Conservation (phyloP, 176 grass and related monocot species). For the Oryza meridionalis region DNA sequence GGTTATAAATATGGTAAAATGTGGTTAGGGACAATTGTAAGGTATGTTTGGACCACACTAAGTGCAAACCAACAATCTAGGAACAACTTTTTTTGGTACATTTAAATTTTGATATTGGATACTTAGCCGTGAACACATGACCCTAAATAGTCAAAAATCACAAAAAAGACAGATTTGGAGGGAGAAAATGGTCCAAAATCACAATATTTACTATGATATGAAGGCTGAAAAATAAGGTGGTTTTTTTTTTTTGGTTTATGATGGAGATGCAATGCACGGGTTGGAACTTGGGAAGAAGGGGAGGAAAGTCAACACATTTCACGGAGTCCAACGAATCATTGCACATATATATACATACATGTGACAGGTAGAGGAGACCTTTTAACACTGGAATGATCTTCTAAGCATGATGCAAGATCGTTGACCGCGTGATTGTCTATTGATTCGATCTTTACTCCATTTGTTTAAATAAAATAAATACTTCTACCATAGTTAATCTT, state of each 20-base stretch:
- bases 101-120: too few species aligned
- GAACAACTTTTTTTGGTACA: too few species aligned
- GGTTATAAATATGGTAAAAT: too few species aligned
- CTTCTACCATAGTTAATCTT: neutral
- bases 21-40: too few species aligned
- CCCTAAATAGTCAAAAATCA: too few species aligned
- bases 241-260: neutral
- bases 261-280: constrained; percentile 40
- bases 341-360: constrained; percentile 1
- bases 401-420: neutral
- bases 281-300: neutral
- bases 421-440: constrained; percentile 30
- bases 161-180: too few species aligned
- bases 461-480: neutral
- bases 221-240: too few species aligned
- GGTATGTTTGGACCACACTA: too few species aligned
- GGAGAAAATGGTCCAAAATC: too few species aligned
- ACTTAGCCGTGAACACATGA: too few species aligned
- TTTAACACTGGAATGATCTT: constrained; percentile 29
- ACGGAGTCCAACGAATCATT: constrained; percentile 35
- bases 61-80: too few species aligned
- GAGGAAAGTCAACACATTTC: constrained; percentile 35
- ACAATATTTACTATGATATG: neutral
- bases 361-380: constrained; percentile 24
- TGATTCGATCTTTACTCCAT: neutral